Evolutionary conservation across 768 basidiomycete genomes (phyloP), one percentile per base, ranked within the genome.

Genomic region (Hysterangium stoloniferum): DNA sequence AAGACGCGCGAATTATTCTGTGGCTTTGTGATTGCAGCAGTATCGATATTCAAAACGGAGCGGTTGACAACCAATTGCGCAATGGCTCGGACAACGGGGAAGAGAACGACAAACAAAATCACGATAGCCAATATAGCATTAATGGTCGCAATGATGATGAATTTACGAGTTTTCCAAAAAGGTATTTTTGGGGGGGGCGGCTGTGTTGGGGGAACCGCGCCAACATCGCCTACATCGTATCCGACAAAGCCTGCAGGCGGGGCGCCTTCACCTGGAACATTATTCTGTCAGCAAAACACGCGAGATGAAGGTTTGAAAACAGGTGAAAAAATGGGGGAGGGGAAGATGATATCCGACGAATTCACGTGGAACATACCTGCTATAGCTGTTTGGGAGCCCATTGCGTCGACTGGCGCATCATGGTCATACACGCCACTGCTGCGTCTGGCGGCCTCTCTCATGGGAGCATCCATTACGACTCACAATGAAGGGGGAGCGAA

Each of bases 71-170:
- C 75, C 35, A 79, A 71, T 55, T 83, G 82, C 17, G 76, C 72
- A 55, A 85, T 81, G 38, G 82, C 82, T 44, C 66, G 73, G 50
- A 86, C 69, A 49, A 86, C 79, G 5, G 84, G 84, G 62, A 77
- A 86, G 20, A 86, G 63, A 9, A 85, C 41, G 54, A 86, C 75
- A 64, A 86, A 86, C 17, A 86, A 63, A 32, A 85, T 60, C 13
- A 72, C 79, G 47, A 86, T 82, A 31, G 68, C 76, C 13, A 85
- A 58, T 4, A 75, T 71, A 15, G 72, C 63, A 3, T 70, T 58
- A 25, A 84, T 69, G 54, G 78, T 59, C 46, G 71, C 69, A 25
- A 74, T 71, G 53, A 84, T 73, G 52, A 84, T 79, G 68, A 85
- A 84, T 71, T 73, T 76, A 35, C 75, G 72, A 54, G 69, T 74